Evolutionary conservation across 2,329 filamentous ascomycete species (phyloP).

Genomic region (Corynespora cassiicola): DNA sequence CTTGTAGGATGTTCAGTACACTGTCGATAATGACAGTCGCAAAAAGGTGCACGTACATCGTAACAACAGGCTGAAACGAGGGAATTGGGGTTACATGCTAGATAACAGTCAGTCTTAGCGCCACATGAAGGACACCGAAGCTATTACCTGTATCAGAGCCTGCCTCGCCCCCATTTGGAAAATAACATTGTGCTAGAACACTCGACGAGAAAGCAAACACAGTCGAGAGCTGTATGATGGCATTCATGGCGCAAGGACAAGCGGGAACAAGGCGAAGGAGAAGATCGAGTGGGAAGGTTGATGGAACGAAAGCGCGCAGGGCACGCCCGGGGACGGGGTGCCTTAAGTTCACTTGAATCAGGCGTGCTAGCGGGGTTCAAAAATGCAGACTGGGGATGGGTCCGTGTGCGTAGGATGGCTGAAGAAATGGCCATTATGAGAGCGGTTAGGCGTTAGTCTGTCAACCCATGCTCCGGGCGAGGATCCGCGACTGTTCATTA

Average conservation of each 20-base stretch:
- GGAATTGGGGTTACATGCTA: conserved; percentile 20
- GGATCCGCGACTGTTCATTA: too few relatives aligned
- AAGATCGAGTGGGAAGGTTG: too few relatives aligned
- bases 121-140: not conserved
- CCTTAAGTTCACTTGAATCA: not conserved
- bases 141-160: conserved; percentile 13
- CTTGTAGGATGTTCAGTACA: too few relatives aligned
- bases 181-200: conserved; percentile 12
- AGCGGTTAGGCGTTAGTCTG: too few relatives aligned
- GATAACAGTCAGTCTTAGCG: conserved; percentile 3
- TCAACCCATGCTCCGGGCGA: too few relatives aligned
- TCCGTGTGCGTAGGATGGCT: too few relatives aligned
- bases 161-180: conserved; percentile 12
- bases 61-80: conserved; percentile 33
- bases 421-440: too few relatives aligned
- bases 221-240: conserved; percentile 6
- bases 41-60: conserved; percentile 12
- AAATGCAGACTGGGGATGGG: too few relatives aligned
- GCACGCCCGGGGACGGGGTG: not conserved
- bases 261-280: conserved; percentile 1
- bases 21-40: too few relatives aligned
- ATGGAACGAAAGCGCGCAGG: too few relatives aligned
- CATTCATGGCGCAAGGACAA: conserved; percentile 11
- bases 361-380: too few relatives aligned
- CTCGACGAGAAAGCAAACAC: conserved; percentile 8